Evolutionary conservation across 176 grass and related monocot species (phyloP), one percentile per base, ranked within the genome.

Genomic region (Phragmites australis): DNA sequence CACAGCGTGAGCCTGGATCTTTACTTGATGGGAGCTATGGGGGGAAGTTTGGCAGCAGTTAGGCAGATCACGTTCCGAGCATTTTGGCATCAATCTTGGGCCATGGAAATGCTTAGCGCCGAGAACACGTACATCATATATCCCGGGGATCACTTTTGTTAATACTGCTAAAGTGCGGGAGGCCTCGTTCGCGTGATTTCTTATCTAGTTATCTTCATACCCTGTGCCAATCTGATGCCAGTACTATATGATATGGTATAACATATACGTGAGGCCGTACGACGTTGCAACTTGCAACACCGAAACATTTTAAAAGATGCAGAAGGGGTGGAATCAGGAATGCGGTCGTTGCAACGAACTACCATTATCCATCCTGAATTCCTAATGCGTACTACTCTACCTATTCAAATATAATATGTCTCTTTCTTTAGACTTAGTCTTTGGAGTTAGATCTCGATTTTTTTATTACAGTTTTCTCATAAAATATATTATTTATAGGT

Each of bases 101-200:
- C 12, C 71, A 53, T 13, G 6, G 45, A 18, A 64, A 22, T 6
- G 45, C 21, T 51, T 9, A 0, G 64, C 85, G 43, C 47, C 55
- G 9, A 82, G 9, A 82, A 82, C 74, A 82, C 79, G 85, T 70
- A 64, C 55, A 27, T 79, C 85, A 6, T 12, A 18, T 27, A 30
- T 76, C 43, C 47, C 26, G 73, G 11, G 19, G 59, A 12, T 39
- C 31, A 25, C 61, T 16, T 7, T 48, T 53, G 46, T 39, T 70
- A 3, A n/a, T 30, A 25, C 71, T 1, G 49, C 51, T 4, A 1
- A 31, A 40, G 19, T 9, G 40, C 37, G 15, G 29, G 60, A 19
- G 6, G 30, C 6, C 29, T 19, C 1, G 56, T 6, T 43, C 17
- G 26, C 14, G 31, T 39, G 52, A 11, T 48, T n/a, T n/a, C 74